Evolutionary conservation across 1,284 basidiomycete genomes (phyloP).

Genomic region (Ustilago nuda): DNA sequence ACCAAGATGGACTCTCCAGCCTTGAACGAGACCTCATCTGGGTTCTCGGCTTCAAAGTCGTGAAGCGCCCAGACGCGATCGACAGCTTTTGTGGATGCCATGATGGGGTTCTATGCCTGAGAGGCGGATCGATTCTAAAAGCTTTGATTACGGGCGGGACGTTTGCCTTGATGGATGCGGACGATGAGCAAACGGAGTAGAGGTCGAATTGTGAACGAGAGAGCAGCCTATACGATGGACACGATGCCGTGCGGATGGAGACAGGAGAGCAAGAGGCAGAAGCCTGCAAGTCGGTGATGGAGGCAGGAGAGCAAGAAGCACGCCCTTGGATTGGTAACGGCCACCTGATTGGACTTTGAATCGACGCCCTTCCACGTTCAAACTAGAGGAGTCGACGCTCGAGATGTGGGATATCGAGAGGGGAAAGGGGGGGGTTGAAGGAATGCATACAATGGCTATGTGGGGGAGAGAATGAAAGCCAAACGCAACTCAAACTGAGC

Average conservation of each 20-base stretch:
- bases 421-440: background rate
- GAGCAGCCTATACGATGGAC: background rate
- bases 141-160: no score
- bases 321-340: no score
- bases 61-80: constrained; percentile 75
- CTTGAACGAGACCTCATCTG: constrained; percentile 89
- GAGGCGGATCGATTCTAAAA: background rate
- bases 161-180: no score
- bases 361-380: no score
- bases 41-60: constrained; percentile 89
- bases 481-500: no score
- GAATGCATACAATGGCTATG: background rate
- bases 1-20: constrained; percentile 89
- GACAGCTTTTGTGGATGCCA: constrained; percentile 44
- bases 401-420: no score
- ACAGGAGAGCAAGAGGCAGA: no score
- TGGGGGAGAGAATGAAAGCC: background rate
- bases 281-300: background rate
- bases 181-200: background rate
- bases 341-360: background rate
- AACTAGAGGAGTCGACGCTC: no score
- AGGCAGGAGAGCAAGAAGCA: background rate
- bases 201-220: background rate
- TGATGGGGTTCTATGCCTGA: constrained; percentile 6
- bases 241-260: background rate